Evolutionary conservation across 768 basidiomycete genomes (phyloP).

Genomic region (Lactarius sanguifluus): DNA sequence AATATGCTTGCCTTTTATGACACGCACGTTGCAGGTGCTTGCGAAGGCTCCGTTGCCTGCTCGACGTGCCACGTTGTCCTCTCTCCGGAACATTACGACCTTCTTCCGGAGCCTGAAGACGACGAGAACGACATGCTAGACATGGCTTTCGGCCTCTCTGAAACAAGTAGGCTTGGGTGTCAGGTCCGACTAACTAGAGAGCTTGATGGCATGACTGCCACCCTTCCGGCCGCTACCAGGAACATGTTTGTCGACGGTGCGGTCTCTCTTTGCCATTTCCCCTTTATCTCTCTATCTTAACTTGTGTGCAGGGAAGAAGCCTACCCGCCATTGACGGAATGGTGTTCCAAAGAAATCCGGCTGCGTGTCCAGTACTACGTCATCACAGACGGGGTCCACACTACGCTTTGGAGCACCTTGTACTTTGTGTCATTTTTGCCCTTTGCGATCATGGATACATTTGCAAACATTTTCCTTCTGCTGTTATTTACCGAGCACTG

Average conservation of each 20-base stretch:
- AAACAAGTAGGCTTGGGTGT: constrained; percentile 83
- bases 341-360: background rate
- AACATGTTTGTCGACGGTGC: constrained; percentile 97
- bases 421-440: background rate
- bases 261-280: constrained; percentile 15
- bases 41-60: constrained; percentile 95
- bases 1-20: constrained; percentile 1
- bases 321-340: constrained; percentile 44
- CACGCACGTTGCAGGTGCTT: constrained; percentile 65
- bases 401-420: background rate
- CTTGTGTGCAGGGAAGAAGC: constrained; percentile 45
- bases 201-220: constrained; percentile 83
- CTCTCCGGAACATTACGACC: constrained; percentile 75
- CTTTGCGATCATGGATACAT: constrained; percentile 1
- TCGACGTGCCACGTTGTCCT: constrained; percentile 97
- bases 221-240: constrained; percentile 84
- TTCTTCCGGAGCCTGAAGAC: constrained; percentile 89
- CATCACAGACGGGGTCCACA: background rate
- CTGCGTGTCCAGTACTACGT: background rate
- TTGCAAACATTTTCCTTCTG: background rate
- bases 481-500: background rate
- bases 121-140: constrained; percentile 99
- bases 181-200: constrained; percentile 78
- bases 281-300: background rate
- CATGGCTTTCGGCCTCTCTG: constrained; percentile 95